Evolutionary conservation across 2,329 filamentous ascomycete genomes (phyloP).

Genomic region (Phialophora macrospora): DNA sequence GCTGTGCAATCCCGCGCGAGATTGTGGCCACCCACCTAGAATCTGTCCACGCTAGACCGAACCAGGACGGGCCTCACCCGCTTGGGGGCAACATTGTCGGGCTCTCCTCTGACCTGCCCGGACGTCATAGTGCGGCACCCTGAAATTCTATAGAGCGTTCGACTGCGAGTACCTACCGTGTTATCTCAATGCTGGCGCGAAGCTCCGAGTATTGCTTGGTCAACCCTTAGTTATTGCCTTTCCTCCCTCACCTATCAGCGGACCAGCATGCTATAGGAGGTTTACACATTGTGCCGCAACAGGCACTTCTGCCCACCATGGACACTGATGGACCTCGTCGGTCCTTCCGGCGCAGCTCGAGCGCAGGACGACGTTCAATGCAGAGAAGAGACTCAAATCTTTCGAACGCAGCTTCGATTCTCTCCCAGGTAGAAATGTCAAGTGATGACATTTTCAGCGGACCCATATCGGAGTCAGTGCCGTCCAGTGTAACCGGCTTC

Average conservation of each 20-base stretch:
- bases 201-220: too few relatives aligned
- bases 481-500: conserved; percentile 90
- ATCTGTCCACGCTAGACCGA: neutral
- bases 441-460: conserved; percentile 95
- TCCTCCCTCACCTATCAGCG: neutral
- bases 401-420: conserved; percentile 67
- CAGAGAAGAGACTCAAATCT: conserved; percentile 72
- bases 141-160: neutral
- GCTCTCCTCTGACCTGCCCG: neutral
- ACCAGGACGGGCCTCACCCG: neutral
- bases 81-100: neutral
- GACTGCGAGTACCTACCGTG: neutral
- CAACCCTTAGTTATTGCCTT: neutral
- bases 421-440: conserved; percentile 98
- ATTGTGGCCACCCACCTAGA: neutral
- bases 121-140: neutral
- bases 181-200: neutral
- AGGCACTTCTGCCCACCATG: conserved; percentile 29
- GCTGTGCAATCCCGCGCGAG: conserved; percentile 1
- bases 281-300: conserved; percentile 1
- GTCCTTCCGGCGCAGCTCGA: neutral
- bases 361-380: conserved; percentile 42
- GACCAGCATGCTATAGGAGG: neutral
- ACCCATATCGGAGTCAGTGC: conserved; percentile 82
- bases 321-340: conserved; percentile 40